These are phyloP conservation scores for Cystoisospora suis DNA, from an alignment of 169 alveolate genomes.

Conservation along the genomic window DNA sequence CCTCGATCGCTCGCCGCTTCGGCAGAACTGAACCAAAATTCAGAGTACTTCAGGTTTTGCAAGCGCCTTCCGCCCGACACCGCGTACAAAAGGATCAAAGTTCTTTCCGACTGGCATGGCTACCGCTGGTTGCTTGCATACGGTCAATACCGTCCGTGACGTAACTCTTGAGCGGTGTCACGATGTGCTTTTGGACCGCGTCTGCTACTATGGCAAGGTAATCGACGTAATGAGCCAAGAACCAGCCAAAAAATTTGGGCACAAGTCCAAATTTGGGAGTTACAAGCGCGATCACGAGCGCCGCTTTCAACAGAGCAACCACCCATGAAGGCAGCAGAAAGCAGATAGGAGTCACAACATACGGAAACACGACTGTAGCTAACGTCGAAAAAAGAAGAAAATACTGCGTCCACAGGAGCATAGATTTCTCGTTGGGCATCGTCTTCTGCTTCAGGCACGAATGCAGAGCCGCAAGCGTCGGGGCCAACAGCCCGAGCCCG, in stretches of 20 bases:
- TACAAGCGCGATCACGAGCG: neutral
- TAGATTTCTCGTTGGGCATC: neutral
- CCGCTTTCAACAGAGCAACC: neutral
- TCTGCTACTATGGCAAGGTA: neutral
- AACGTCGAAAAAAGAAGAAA: constrained; percentile 6
- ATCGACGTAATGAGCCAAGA: neutral
- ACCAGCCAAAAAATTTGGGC: neutral
- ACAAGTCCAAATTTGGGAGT: constrained; percentile 2
- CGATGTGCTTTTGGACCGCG: neutral
- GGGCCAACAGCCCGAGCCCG: constrained; percentile 8
- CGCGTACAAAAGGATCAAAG: neutral
- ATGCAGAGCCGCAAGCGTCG: constrained; percentile 9
- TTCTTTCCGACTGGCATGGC: neutral
- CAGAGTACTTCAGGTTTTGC: too few relatives aligned
- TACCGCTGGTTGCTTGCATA: neutral
- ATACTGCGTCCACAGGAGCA: constrained; percentile 24
- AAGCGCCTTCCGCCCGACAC: too few relatives aligned
- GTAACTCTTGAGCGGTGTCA: neutral
- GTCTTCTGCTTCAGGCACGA: constrained; percentile 15
- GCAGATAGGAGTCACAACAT: neutral
- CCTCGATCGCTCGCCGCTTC: too few relatives aligned
- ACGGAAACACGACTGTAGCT: constrained; percentile 8
- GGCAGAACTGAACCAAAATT: too few relatives aligned
- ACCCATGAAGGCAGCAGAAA: constrained; percentile 28
- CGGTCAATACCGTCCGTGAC: neutral